Evolutionary conservation across 768 basidiomycete species (phyloP).

Genomic region (Crassisporium funariophilum): DNA sequence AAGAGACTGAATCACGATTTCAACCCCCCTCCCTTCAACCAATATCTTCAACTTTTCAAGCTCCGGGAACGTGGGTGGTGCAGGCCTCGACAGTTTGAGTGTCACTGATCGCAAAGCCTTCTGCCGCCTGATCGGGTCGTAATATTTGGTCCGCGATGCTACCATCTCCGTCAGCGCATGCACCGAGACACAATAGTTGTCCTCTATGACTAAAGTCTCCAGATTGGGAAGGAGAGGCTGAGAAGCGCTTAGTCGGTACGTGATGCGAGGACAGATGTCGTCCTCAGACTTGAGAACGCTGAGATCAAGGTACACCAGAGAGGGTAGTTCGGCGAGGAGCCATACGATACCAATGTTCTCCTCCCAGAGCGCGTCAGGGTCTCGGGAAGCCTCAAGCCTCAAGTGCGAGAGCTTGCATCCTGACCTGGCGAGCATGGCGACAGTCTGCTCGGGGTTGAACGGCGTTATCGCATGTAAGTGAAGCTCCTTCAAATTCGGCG

Average conservation of each 20-base stretch:
- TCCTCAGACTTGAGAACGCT: conserved; percentile 16
- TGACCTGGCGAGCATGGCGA: conserved; percentile 20
- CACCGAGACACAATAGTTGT: conserved; percentile 16
- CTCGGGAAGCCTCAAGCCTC: conserved; percentile 16
- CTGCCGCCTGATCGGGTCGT: conserved; percentile 1
- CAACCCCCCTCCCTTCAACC: conserved; percentile 15
- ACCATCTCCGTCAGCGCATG: conserved; percentile 13
- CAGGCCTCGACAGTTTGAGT: conserved; percentile 19
- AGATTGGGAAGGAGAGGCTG: conserved; percentile 16
- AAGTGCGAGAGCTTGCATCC: conserved; percentile 15
- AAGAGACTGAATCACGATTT: conserved; percentile 5
- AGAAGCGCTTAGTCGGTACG: conserved; percentile 6
- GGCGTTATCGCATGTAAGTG: conserved; percentile 17
- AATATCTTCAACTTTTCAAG: conserved; percentile 14
- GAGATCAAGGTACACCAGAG: conserved; percentile 18
- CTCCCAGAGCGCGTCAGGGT: conserved; percentile 18
- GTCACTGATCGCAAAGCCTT: conserved; percentile 14
- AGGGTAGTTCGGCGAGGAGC: conserved; percentile 17
- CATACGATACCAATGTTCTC: conserved; percentile 21
- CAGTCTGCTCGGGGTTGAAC: conserved; percentile 15
- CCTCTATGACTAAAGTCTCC: conserved; percentile 15
- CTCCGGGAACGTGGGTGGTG: conserved; percentile 15
- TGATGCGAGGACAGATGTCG: conserved; percentile 20
- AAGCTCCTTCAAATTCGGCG: conserved; percentile 19
- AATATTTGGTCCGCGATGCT: conserved; percentile 12